A percentile compares a stretch with the other conserved stretches of the same genome.
phyloP scores from a whole-genome alignment of 805 yeast genomes.

The Starmerella vaccinii region DNA sequence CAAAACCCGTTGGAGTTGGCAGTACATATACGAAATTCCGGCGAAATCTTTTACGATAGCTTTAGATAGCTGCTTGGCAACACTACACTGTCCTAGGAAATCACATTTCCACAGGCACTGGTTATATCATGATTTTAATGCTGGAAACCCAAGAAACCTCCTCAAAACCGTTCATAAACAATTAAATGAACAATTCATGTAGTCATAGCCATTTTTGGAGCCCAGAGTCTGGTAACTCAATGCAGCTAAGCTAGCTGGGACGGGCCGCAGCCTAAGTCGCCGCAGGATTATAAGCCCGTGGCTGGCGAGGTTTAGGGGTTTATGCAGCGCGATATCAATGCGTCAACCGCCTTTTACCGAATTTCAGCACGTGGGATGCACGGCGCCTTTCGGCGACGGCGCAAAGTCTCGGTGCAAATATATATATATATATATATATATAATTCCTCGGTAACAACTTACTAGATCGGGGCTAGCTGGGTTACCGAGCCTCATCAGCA shows the following conservation, averaged over 20 bases:
- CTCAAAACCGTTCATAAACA: neutral
- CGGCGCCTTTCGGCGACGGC: neutral
- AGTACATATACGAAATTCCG: constrained; percentile 52
- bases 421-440: neutral
- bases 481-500: no score
- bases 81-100: no score
- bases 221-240: no score
- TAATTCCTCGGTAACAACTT: neutral
- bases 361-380: neutral
- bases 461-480: neutral
- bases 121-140: neutral
- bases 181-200: neutral
- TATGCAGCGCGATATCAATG: neutral
- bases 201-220: no score
- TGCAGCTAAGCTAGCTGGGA: no score
- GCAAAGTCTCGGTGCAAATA: neutral
- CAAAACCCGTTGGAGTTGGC: constrained; percentile 30
- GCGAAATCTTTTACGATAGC: constrained; percentile 38
- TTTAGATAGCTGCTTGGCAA: neutral
- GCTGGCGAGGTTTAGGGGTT: neutral
- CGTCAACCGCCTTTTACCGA: neutral
- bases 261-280: no score
- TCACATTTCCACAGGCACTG: constrained; percentile 13
- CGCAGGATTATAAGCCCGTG: neutral
- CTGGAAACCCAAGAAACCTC: neutral